phyloP scores from a whole-genome alignment of 139 green algal genomes.

The Diplosphaera chodatii region DNA sequence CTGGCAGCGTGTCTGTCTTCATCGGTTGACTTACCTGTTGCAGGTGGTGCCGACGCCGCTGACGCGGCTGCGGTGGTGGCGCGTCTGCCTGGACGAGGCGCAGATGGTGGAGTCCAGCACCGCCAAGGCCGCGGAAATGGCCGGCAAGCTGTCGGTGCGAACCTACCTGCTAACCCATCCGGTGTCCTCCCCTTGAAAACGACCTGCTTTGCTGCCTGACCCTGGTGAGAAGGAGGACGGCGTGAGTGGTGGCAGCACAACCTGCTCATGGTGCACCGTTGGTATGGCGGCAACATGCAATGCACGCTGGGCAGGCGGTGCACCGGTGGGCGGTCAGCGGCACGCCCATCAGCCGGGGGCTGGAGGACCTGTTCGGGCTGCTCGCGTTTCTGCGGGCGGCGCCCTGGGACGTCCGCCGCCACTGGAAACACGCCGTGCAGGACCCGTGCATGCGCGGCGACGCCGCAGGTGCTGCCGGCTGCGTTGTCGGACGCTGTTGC shows the following conservation, averaged over 20 bases:
- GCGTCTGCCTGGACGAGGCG: constrained; percentile 88
- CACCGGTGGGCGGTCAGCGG: constrained; percentile 63
- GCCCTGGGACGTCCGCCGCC: constrained; percentile 42
- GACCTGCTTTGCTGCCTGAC: too few species aligned
- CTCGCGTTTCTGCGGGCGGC: constrained; percentile 67
- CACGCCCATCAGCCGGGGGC: constrained; percentile 73
- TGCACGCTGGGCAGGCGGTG: not conserved
- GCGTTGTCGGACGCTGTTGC: too few species aligned
- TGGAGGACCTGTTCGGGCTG: constrained; percentile 85
- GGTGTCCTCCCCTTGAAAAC: too few species aligned
- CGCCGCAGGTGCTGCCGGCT: constrained; percentile 7
- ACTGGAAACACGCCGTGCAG: constrained; percentile 57
- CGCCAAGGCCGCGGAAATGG: constrained; percentile 73
- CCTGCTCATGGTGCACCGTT: too few species aligned
- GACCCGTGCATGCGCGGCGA: constrained; percentile 27
- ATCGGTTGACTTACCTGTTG: too few species aligned
- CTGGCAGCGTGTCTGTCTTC: too few species aligned
- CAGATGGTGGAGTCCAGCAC: constrained; percentile 82
- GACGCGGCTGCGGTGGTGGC: constrained; percentile 81
- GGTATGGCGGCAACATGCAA: too few species aligned
- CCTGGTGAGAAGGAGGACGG: too few species aligned
- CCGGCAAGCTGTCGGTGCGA: constrained; percentile 37
- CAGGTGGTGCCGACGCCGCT: constrained; percentile 73
- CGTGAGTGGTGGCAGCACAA: too few species aligned
- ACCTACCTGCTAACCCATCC: too few species aligned